phyloP scores from a whole-genome alignment of 1,284 basidiomycete genomes.

The Chondrostereum purpureum region DNA sequence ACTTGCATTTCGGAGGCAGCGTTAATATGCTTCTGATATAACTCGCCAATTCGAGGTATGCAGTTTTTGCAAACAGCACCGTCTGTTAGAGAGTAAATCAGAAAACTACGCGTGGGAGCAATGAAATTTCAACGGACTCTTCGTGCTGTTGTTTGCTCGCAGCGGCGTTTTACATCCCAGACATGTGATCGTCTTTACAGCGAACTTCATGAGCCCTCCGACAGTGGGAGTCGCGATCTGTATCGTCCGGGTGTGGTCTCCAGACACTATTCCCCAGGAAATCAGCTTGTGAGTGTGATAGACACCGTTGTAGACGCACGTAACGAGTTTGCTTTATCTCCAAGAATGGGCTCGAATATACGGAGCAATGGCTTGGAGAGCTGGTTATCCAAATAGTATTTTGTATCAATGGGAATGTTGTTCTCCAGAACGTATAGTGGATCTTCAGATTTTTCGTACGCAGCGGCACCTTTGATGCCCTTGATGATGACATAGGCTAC shows the following conservation, averaged over 20 bases:
- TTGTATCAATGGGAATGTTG: slow-evolving; percentile 93
- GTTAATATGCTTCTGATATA: slow-evolving; percentile 85
- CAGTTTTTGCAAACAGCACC: slow-evolving; percentile 94
- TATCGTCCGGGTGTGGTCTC: slow-evolving; percentile 90
- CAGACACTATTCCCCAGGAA: slow-evolving; percentile 63
- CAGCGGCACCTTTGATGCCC: slow-evolving; percentile 92
- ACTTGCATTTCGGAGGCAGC: slow-evolving; percentile 77
- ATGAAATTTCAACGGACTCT: slow-evolving; percentile 43
- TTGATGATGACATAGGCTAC: slow-evolving; percentile 98
- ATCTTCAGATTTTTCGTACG: slow-evolving; percentile 96
- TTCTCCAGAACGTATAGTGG: slow-evolving; percentile 94
- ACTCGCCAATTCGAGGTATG: slow-evolving; percentile 71
- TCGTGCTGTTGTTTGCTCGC: slow-evolving; percentile 59
- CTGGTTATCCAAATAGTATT: slow-evolving; percentile 96
- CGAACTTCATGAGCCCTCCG: slow-evolving; percentile 96
- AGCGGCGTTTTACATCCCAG: slow-evolving; percentile 90
- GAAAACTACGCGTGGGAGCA: slow-evolving; percentile 2
- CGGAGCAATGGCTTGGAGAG: slow-evolving; percentile 92
- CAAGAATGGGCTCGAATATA: slow-evolving; percentile 96
- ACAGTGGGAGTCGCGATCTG: slow-evolving; percentile 91
- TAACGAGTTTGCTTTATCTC: slow-evolving; percentile 80
- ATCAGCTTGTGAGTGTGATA: slow-evolving; percentile 7
- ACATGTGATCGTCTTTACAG: slow-evolving; percentile 89
- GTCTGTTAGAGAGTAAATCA: slow-evolving; percentile 38
- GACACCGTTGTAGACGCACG: slow-evolving; percentile 43